Conservation (phyloP, 345 rosid species). For the Clarkia xantiana region DNA sequence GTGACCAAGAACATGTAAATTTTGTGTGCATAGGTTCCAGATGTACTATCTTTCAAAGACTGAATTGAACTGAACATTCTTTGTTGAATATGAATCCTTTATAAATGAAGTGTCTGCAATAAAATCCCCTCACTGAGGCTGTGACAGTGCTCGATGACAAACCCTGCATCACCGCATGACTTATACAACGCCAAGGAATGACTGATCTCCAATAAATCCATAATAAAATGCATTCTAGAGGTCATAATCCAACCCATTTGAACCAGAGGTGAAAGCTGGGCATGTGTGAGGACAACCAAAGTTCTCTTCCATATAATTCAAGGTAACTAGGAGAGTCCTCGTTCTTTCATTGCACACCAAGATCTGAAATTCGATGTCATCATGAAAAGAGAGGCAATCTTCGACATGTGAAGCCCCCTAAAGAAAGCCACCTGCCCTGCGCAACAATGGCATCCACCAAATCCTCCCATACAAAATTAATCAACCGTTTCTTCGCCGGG, state of each 20-base stretch:
- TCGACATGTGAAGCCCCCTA: conserved; percentile 58
- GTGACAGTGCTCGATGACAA: conserved; percentile 37
- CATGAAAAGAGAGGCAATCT: background rate
- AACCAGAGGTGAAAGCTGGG: no score
- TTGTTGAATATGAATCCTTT: conserved; percentile 20
- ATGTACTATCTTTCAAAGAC: conserved; percentile 20
- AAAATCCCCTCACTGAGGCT: conserved; percentile 25
- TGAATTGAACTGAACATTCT: conserved; percentile 15
- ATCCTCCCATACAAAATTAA: conserved; percentile 59
- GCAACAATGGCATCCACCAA: conserved; percentile 45
- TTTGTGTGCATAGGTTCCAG: conserved; percentile 20
- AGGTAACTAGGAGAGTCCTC: conserved; percentile 15
- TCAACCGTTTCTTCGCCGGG: conserved; percentile 53
- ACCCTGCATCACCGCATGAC: conserved; percentile 49
- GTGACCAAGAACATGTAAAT: conserved; percentile 17
- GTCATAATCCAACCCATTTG: no score
- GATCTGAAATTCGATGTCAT: background rate
- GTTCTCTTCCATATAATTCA: no score
- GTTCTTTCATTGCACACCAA: conserved; percentile 10
- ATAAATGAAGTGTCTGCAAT: conserved; percentile 20
- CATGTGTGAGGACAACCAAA: no score
- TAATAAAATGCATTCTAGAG: no score
- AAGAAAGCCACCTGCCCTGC: conserved; percentile 78
- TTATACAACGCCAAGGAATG: conserved; percentile 9
- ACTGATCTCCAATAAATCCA: conserved; percentile 6